phyloP scores from a whole-genome alignment of 257 asterid genomes.

The Nicotiana noctiflora region DNA sequence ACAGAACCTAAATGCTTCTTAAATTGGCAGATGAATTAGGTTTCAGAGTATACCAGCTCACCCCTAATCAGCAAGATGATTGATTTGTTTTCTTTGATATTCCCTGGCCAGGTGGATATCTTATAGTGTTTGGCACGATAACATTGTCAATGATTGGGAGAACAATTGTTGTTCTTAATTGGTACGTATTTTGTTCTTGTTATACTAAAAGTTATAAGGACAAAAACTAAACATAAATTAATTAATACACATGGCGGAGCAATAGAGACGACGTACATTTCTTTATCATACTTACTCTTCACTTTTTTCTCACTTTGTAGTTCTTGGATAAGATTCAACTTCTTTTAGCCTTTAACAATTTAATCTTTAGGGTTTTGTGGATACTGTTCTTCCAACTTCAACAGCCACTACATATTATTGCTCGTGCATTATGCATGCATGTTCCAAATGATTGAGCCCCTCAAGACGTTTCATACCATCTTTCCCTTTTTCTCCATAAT shows the following conservation, averaged over 20 bases:
- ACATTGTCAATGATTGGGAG: background rate
- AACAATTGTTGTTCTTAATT: background rate
- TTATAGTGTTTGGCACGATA: background rate
- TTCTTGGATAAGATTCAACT: background rate
- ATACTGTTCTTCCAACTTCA: background rate
- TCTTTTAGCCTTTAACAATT: background rate
- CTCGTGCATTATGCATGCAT: background rate
- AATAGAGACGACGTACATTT: background rate
- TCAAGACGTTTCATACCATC: background rate
- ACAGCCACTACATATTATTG: background rate
- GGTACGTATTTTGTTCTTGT: too few species aligned
- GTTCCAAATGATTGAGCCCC: background rate
- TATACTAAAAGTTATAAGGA: too few species aligned
- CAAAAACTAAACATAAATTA: too few species aligned
- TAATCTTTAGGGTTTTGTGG: background rate
- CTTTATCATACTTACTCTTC: background rate
- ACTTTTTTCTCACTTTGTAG: background rate
- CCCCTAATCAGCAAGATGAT: background rate
- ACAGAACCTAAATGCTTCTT: background rate
- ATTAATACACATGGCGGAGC: background rate
- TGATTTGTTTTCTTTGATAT: too few species aligned
- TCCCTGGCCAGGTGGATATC: too few species aligned
- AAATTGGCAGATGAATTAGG: background rate
- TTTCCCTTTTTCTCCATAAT: background rate
- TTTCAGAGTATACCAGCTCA: background rate